These are phyloP conservation scores for Saccharomyces mikatae DNA, from an alignment of 805 yeast genomes.

Conservation along the genomic window DNA sequence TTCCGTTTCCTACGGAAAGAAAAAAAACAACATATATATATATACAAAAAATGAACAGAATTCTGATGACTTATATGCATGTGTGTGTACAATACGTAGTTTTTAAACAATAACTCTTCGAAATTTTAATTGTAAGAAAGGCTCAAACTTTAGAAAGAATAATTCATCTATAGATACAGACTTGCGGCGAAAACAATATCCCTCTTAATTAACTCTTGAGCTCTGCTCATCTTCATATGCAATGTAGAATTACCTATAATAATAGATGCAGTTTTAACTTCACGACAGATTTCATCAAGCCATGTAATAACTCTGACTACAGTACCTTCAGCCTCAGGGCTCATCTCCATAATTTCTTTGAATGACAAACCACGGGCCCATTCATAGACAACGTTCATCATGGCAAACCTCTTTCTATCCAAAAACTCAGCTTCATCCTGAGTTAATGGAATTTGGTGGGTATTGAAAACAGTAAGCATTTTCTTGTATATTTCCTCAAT, in stretches of 20 bases:
- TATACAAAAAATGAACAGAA: background rate
- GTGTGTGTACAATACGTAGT: background rate
- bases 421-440: constrained; percentile 79
- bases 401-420: constrained; percentile 77
- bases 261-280: constrained; percentile 87
- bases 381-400: constrained; percentile 90
- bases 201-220: constrained; percentile 90
- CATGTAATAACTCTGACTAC: constrained; percentile 93
- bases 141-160: background rate
- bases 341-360: constrained; percentile 80
- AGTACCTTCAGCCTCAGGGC: constrained; percentile 91
- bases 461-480: constrained; percentile 52
- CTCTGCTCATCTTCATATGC: constrained; percentile 81
- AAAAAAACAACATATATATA: background rate
- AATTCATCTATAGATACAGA: constrained; percentile 49
- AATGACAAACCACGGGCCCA: constrained; percentile 96
- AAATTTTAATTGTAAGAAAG: background rate
- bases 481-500: constrained; percentile 64
- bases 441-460: constrained; percentile 66
- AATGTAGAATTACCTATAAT: constrained; percentile 90
- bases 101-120: background rate
- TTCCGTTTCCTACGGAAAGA: background rate
- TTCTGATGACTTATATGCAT: background rate
- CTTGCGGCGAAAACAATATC: constrained; percentile 97
- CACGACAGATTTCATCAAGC: constrained; percentile 89